phyloP scores from a whole-genome alignment of 208 protist genomes.

The Wallacemonas rigidus region DNA sequence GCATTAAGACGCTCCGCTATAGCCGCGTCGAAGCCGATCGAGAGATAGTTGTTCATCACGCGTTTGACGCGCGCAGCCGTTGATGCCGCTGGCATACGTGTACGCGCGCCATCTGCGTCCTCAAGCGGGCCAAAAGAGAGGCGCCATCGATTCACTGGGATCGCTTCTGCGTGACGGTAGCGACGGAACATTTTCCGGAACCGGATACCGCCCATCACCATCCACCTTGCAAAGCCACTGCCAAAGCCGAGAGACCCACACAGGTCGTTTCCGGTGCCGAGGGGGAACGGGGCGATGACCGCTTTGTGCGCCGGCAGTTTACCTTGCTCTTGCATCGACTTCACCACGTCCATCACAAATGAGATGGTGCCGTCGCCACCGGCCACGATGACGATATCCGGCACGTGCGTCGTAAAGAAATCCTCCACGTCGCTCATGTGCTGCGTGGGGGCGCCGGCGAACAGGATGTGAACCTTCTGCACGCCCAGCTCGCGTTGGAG shows the following conservation, averaged over 20 bases:
- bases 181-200: slow-evolving; percentile 32
- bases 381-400: slow-evolving; percentile 51
- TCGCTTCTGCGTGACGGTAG: slow-evolving; percentile 25
- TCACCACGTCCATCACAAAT: slow-evolving; percentile 46
- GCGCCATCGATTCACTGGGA: slow-evolving; percentile 44
- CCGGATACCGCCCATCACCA: slow-evolving; percentile 34
- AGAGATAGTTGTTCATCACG: slow-evolving; percentile 75
- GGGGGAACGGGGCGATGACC: slow-evolving; percentile 53
- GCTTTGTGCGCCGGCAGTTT: slow-evolving; percentile 15
- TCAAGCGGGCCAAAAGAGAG: slow-evolving; percentile 20
- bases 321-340: slow-evolving; percentile 29
- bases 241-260: slow-evolving; percentile 64
- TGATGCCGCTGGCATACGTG: not conserved
- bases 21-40: slow-evolving; percentile 62
- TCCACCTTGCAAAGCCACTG: slow-evolving; percentile 50
- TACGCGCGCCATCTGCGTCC: not conserved
- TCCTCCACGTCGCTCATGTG: slow-evolving; percentile 16
- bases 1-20: slow-evolving; percentile 40
- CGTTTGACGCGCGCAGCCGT: not conserved
- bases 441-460: slow-evolving; percentile 20
- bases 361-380: slow-evolving; percentile 71
- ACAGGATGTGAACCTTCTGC: slow-evolving; percentile 44
- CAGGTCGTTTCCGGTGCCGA: slow-evolving; percentile 77
- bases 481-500: slow-evolving; percentile 30
- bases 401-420: slow-evolving; percentile 30